Base-by-base conservation (phyloP, 257 asterid genomes). In the Leptodermis oblonga region DNA sequence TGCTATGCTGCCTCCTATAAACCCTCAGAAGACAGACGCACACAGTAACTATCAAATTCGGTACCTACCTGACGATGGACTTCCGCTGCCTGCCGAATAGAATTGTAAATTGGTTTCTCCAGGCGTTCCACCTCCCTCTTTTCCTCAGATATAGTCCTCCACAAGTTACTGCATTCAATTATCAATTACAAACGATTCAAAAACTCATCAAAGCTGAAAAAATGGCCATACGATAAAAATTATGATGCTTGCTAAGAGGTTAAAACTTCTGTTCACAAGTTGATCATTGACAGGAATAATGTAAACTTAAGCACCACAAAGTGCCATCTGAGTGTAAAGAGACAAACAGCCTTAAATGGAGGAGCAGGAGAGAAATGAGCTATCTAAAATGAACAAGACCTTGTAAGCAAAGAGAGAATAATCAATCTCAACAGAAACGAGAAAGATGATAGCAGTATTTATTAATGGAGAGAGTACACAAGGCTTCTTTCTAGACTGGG, bases 21-120 rank as follows among this genome's bases (percentile, higher is more conserved):
- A 26, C 6, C 23, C 8, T 46, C 52, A 17, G 52, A 15, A 13
- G n/a, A 46, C 22, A 31, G 65, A 58, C 7, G 37, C 4, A 33
- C 30, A 68, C 9, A 55, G 61, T 20, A 33, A 14, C 33, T 17
- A 51, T 55, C 31, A 62, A 68, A 43, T n/a, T 64, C 61, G 28
- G 65, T 42, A 65, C 73, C 75, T 70, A 93, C 99, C 97, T 94
- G 96, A 31, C 99, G 97, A 79, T 94, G 99, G 76, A 94, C 99
- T 82, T 94, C 97, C 64, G 99, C 99, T 60, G 99, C 99, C 78
- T 86, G 95, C 70, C 99, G 99, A 76, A 94, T 76, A 13, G 99
- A 84, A 71, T 91, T 91, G 80, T 94, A 94, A 37, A 84, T 76
- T 41, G 96, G 99, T 74, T 86, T 91, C 62, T 89, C 97, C 72